Conservation (phyloP, 78 protist genomes). For the Polysphondylium violaceum region DNA sequence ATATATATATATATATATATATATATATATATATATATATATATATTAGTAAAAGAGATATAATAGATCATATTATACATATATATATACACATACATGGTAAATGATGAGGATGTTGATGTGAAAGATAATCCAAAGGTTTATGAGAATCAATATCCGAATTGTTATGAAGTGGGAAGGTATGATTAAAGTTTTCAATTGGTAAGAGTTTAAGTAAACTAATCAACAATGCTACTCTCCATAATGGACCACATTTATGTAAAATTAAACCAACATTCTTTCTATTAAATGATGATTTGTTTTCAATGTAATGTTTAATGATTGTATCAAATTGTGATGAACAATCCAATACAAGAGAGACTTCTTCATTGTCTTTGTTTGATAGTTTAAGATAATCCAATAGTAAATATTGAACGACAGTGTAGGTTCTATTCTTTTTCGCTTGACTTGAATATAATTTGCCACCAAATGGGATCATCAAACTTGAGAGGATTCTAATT, state of each 20-base stretch:
- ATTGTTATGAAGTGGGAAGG: constrained; percentile 15
- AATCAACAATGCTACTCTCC: constrained; percentile 28
- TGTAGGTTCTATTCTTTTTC: constrained; percentile 36
- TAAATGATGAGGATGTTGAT: constrained; percentile 33
- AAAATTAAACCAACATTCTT: constrained; percentile 51
- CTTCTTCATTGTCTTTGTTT: constrained; percentile 66
- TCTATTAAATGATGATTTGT: background rate
- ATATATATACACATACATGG: constrained; percentile 40
- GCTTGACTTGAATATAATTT: background rate
- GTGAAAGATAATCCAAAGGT: background rate
- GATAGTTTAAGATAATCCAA: constrained; percentile 46
- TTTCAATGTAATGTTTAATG: background rate
- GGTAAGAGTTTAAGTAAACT: constrained; percentile 5
- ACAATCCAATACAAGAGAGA: constrained; percentile 24
- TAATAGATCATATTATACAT: background rate
- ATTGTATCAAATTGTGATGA: background rate
- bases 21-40: background rate
- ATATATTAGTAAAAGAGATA: background rate
- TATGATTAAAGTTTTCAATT: background rate
- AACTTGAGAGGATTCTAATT: constrained; percentile 13
- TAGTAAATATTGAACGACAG: constrained; percentile 27
- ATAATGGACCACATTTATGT: constrained; percentile 28
- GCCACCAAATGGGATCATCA: background rate
- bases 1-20: background rate
- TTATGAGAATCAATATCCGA: background rate